These are phyloP conservation scores for Rhodotorula sp. DNA, from an alignment of 1,284 basidiomycete species.

Conservation along the genomic window DNA sequence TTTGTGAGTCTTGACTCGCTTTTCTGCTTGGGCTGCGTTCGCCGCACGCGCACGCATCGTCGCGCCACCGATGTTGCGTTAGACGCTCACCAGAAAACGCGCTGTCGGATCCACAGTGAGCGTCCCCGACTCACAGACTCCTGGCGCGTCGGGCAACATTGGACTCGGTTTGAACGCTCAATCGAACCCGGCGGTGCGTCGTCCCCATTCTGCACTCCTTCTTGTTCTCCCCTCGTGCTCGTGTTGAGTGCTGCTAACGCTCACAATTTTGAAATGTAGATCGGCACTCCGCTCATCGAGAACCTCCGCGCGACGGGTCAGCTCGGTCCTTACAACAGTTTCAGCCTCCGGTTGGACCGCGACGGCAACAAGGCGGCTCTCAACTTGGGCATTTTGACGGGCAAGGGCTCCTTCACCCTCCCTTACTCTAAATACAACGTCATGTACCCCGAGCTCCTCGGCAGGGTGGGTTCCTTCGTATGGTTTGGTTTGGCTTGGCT, in stretches of 20 bases:
- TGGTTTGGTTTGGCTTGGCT: not conserved
- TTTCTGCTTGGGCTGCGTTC: too few species aligned
- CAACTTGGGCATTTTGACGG: not conserved
- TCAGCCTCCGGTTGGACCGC: not conserved
- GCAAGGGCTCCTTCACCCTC: not conserved
- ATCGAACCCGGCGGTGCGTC: not conserved
- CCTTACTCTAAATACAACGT: not conserved
- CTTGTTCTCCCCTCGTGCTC: not conserved
- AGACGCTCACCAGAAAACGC: not conserved
- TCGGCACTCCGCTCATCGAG: constrained; percentile 5
- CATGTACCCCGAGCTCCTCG: not conserved
- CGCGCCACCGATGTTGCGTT: not conserved
- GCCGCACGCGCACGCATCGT: not conserved
- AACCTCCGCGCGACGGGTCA: constrained; percentile 2
- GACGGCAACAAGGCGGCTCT: not conserved
- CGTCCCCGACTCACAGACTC: not conserved
- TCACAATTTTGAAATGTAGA: not conserved
- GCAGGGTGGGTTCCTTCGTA: not conserved
- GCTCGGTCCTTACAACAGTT: not conserved
- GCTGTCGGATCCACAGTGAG: not conserved
- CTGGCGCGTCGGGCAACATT: not conserved
- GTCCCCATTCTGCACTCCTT: too few species aligned
- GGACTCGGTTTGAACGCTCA: not conserved
- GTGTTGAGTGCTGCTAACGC: not conserved
- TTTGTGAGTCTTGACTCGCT: not conserved